Evolutionary conservation across 257 asterid species (phyloP).

Genomic region (Rehmannia glutinosa): DNA sequence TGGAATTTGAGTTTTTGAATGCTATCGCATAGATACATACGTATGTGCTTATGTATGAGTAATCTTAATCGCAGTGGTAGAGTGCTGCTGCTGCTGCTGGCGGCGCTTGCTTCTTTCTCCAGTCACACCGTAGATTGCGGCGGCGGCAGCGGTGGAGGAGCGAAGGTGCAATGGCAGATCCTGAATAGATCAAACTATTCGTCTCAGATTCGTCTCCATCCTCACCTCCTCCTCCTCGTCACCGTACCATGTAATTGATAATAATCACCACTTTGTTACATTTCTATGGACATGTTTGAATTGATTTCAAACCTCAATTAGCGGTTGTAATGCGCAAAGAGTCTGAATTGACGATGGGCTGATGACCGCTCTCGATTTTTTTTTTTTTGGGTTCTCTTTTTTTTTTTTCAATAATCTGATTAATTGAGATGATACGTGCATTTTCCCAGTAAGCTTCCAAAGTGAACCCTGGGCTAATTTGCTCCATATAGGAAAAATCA

Average conservation of each 20-base stretch:
- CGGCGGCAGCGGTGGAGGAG: constrained; percentile 22
- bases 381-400: not conserved
- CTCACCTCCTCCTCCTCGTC: constrained; percentile 61
- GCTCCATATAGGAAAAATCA: too few relatives aligned
- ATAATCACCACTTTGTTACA: not conserved
- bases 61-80: constrained; percentile 6
- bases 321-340: not conserved
- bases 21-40: not conserved
- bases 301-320: not conserved
- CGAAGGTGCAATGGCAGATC: constrained; percentile 57
- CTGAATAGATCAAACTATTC: constrained; percentile 58
- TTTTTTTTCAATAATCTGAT: not conserved
- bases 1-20: not conserved
- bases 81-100: constrained; percentile 28
- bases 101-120: constrained; percentile 31
- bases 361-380: not conserved
- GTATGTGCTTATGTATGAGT: constrained; percentile 20
- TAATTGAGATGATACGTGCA: not conserved
- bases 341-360: not conserved
- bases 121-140: constrained; percentile 22
- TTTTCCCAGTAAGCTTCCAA: not conserved
- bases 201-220: constrained; percentile 68
- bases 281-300: constrained; percentile 2
- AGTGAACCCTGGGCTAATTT: not conserved
- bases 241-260: constrained; percentile 72